phyloP scores from a whole-genome alignment of 768 basidiomycete species.

The Cyathus striatus region DNA sequence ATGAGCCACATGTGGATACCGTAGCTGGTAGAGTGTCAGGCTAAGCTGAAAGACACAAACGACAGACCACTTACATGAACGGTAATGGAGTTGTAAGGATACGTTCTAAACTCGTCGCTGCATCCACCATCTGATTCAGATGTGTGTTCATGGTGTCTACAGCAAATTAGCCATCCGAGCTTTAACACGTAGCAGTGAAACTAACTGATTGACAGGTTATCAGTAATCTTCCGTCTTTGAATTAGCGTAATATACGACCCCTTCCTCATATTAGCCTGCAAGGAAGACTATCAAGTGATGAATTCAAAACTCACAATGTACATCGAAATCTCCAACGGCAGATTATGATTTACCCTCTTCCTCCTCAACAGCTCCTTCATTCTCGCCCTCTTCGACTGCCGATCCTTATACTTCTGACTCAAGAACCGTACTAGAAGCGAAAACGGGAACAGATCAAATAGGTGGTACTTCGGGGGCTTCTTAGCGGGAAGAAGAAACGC shows the following conservation, averaged over 20 bases:
- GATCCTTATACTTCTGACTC: conserved; percentile 32
- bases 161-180: background rate
- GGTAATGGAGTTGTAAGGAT: conserved; percentile 76
- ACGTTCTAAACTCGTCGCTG: conserved; percentile 64
- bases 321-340: conserved; percentile 65
- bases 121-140: conserved; percentile 54
- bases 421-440: conserved; percentile 48
- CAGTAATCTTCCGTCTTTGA: conserved; percentile 48
- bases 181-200: conserved; percentile 5
- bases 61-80: conserved; percentile 46
- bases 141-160: conserved; percentile 37
- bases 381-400: conserved; percentile 36
- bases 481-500: conserved; percentile 45
- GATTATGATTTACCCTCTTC: conserved; percentile 46
- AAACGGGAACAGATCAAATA: conserved; percentile 69
- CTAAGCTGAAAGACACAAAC: background rate
- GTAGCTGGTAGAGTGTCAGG: conserved; percentile 35
- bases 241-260: conserved; percentile 63
- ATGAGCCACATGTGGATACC: conserved; percentile 66
- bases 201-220: conserved; percentile 60
- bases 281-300: background rate
- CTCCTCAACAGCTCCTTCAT: conserved; percentile 54
- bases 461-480: conserved; percentile 53
- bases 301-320: conserved; percentile 44
- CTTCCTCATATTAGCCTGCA: conserved; percentile 21